Base-by-base conservation (phyloP, 495 filamentous ascomycete genomes). In the Lophiostoma macrostomum region DNA sequence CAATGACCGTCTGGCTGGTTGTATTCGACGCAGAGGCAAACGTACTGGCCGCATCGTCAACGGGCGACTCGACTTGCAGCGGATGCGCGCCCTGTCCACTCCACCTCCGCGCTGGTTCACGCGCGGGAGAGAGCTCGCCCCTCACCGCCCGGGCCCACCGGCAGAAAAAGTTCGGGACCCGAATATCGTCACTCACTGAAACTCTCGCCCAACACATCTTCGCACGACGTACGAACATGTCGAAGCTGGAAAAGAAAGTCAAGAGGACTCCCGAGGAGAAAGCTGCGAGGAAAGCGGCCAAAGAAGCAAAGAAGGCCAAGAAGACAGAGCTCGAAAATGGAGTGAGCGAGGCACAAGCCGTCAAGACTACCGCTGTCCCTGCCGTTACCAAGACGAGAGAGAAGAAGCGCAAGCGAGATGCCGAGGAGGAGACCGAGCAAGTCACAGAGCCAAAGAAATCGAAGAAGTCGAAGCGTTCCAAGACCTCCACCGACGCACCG, bases 91-190 rank as follows among this genome's bases (percentile, higher is more conserved):
- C n/a, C n/a, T n/a, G n/a, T n/a, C n/a, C n/a, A n/a, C n/a, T n/a
- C n/a, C n/a, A n/a, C n/a, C n/a, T n/a, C n/a, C n/a, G n/a, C n/a
- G n/a, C n/a, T n/a, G 28, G 34, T 40, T 39, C 29, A 48, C 25
- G 53, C 53, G 35, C n/a, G n/a, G n/a, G 50, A 56, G 53, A 27
- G 2, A 32, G 29, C 8, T 41, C 29, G 16, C 6, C 22, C 4
- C 41, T 41, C 48, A 58, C 55, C 55, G 55, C 55, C 55, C 39
- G n/a, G n/a, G n/a, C n/a, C n/a, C n/a, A n/a, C n/a, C n/a, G 40
- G 56, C 49, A 53, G 50, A 54, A 63, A 63, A 58, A 49, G 27
- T 48, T 48, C 30, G 48, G 47, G 37, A 4, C 28, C 29, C 43
- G 2, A 30, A 25, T 19, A 25, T 28, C 20, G 24, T 48, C 44